Percentiles rank a stretch among this genome's conserved stretches.
phyloP scores from a whole-genome alignment of 148 eudicot species.

The Cornus kousa region DNA sequence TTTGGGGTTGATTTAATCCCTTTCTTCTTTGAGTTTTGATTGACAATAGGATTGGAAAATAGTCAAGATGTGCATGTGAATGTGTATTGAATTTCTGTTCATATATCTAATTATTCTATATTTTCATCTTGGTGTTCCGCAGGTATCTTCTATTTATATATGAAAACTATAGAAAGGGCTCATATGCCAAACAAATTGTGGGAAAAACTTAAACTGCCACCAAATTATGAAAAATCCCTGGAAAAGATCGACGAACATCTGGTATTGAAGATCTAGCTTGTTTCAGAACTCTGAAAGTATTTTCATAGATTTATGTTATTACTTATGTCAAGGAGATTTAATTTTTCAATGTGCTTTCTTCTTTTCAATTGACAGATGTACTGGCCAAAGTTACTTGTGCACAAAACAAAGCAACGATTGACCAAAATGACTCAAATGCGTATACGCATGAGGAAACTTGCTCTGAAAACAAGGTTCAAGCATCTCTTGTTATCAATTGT shows the following conservation, averaged over 20 bases:
- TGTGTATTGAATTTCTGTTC: no score
- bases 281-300: neutral
- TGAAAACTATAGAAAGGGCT: conserved; percentile 97
- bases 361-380: conserved; percentile 50
- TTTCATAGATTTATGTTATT: neutral
- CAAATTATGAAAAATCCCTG: conserved; percentile 79
- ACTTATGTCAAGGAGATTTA: neutral
- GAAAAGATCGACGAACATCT: conserved; percentile 85
- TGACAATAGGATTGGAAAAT: no score
- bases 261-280: conserved; percentile 40
- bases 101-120: no score
- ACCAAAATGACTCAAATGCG: conserved; percentile 99
- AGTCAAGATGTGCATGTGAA: no score
- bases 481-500: neutral
- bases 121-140: conserved; percentile 14
- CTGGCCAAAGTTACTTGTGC: conserved; percentile 92
- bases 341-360: neutral
- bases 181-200: conserved; percentile 96
- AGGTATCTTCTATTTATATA: conserved; percentile 90
- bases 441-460: conserved; percentile 94
- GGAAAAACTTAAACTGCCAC: conserved; percentile 90
- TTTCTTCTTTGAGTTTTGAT: no score
- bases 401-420: conserved; percentile 85
- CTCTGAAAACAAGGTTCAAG: conserved; percentile 73
- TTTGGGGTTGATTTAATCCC: no score